Evolutionary conservation across 2,329 filamentous ascomycete genomes (phyloP).

Genomic region (Fusarium sp.): DNA sequence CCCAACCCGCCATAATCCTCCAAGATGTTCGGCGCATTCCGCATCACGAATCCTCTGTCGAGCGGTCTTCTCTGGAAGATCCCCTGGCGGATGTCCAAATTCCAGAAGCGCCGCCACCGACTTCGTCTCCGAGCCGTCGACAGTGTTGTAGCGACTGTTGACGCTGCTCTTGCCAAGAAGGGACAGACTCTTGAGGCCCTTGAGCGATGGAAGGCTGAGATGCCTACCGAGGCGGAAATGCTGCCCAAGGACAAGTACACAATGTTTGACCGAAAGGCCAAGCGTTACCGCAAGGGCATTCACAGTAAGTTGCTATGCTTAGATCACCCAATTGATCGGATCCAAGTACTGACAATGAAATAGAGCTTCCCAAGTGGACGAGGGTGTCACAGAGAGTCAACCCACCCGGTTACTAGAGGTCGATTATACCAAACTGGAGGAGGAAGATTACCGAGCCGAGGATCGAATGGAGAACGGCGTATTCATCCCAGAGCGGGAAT

Average conservation of each 20-base stretch:
- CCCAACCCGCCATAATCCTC: slow-evolving; percentile 24
- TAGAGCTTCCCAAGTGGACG: slow-evolving; percentile 92
- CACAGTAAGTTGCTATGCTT: slow-evolving; percentile 77
- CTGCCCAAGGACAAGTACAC: slow-evolving; percentile 97
- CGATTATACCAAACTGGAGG: slow-evolving; percentile 21
- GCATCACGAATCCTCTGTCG: slow-evolving; percentile 79
- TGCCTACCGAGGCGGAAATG: slow-evolving; percentile 98
- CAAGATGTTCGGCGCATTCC: slow-evolving; percentile 87
- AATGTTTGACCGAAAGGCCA: slow-evolving; percentile 95
- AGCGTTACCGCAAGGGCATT: slow-evolving; percentile 95
- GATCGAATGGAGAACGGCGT: slow-evolving; percentile 41
- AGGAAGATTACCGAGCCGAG: slow-evolving; percentile 18
- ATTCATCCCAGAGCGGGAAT: slow-evolving; percentile 40
- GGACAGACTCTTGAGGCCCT: slow-evolving; percentile 80
- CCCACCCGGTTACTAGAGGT: slow-evolving; percentile 87
- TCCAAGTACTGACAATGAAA: slow-evolving; percentile 35
- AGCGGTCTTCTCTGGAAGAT: slow-evolving; percentile 95
- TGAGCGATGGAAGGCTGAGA: slow-evolving; percentile 92
- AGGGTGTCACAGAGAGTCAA: slow-evolving; percentile 94
- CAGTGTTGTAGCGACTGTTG: slow-evolving; percentile 84
- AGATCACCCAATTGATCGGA: background rate
- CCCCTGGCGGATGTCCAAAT: slow-evolving; percentile 92
- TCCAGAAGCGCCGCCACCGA: slow-evolving; percentile 90
- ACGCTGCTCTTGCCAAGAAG: slow-evolving; percentile 79
- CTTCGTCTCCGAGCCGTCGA: slow-evolving; percentile 88